Base-by-base conservation (phyloP, 2,329 filamentous ascomycete genomes). In the Didymella pomorum region DNA sequence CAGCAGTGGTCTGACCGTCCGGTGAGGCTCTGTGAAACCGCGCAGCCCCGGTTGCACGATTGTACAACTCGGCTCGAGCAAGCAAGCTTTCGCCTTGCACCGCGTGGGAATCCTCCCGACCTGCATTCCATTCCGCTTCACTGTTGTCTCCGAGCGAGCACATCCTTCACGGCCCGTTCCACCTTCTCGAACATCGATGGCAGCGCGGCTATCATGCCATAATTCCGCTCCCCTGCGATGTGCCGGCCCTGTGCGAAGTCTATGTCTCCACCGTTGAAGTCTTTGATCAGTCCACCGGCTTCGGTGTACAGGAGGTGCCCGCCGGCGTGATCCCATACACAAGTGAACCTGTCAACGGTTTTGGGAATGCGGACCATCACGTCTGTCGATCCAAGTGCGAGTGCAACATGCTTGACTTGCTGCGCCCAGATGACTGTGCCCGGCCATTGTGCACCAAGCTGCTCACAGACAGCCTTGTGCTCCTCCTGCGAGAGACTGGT, bases 261-360 rank as follows among this genome's bases (percentile, higher is more conserved):
- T 31, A 85, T 80, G 3, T 75, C 64, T 33, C 76, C 80, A 1
- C 84, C 83, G 28, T 82, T 71, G 43, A 85, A 69, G 68, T 86
- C 84, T 2, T 78, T 81, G 23, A 86, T 79, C 47, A 77, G 72
- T 9, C 80, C 81, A 7, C 84, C 83, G 1, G 80, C 76, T 65
- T 86, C 83, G 54, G 80, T 70, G 52, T 78, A 81, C 42, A 86
- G 77, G 25, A 85, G 67, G 64, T 83, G 80, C 0, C 83, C 83
- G 5, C 83, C 83, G 1, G 81, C 81, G 70, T 86, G 83, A 68
- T 86, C 84, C 83, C 83, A 86, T n/a, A 84, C 74, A 56, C 79
- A 79, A 0, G 81, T 82, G 45, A 78, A 81, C 60, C 83, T 78
- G 9, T 72, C 70, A 29, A 72, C 63, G 3, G 77, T 76, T 52